phyloP scores from a whole-genome alignment of 2,329 filamentous ascomycete genomes.

The Botrytis porri region DNA sequence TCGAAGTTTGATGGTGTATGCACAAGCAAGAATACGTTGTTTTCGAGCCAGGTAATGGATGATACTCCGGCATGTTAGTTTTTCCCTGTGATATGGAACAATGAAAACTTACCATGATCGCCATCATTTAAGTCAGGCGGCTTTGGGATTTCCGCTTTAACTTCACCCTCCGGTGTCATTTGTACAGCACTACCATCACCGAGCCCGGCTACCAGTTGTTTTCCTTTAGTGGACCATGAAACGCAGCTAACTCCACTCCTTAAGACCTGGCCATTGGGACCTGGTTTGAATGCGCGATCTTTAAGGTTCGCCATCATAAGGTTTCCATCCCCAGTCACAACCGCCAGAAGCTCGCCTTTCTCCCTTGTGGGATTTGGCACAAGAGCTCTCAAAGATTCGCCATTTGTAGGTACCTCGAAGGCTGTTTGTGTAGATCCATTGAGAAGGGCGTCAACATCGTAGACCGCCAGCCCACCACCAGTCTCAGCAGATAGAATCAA shows the following conservation, averaged over 20 bases:
- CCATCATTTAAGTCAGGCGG: slow-evolving; percentile 63
- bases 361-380: slow-evolving; percentile 76
- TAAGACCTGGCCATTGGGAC: slow-evolving; percentile 61
- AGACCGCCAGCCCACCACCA: slow-evolving; percentile 79
- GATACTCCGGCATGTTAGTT: slow-evolving; percentile 54
- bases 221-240: slow-evolving; percentile 90
- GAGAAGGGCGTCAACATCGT: slow-evolving; percentile 67
- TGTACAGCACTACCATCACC: slow-evolving; percentile 77
- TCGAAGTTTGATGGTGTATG: slow-evolving; percentile 66
- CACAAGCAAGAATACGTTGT: slow-evolving; percentile 76
- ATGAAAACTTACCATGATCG: slow-evolving; percentile 60
- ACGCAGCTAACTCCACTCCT: slow-evolving; percentile 76
- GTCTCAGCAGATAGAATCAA: slow-evolving; percentile 79
- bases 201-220: slow-evolving; percentile 85
- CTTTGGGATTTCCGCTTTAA: slow-evolving; percentile 75
- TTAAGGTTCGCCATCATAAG: slow-evolving; percentile 81
- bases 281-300: slow-evolving; percentile 55
- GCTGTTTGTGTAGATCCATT: slow-evolving; percentile 64
- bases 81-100: slow-evolving; percentile 25
- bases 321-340: slow-evolving; percentile 77
- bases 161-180: slow-evolving; percentile 76
- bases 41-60: slow-evolving; percentile 83
- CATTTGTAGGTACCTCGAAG: slow-evolving; percentile 75
- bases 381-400: slow-evolving; percentile 68
- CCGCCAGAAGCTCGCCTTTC: slow-evolving; percentile 71